Evolutionary conservation across 2,329 filamentous ascomycete genomes (phyloP), one percentile per base, ranked within the genome.

Genomic region (Apiospora malaysiana): DNA sequence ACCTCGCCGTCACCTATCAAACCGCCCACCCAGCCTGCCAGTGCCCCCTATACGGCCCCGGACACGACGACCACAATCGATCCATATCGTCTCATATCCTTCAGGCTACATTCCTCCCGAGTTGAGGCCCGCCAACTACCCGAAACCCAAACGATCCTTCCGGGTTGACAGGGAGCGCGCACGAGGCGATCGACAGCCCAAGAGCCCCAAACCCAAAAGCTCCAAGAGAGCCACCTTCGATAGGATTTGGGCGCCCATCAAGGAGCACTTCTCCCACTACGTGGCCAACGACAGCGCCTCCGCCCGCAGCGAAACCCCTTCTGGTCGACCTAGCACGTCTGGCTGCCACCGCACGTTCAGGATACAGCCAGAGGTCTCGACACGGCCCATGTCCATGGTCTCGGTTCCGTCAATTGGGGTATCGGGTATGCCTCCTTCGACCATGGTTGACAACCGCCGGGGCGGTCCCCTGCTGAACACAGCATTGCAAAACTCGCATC

Each of bases 21-120:
- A 73, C 72, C 74, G 76, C 70, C 74, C 65, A 73, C 71, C 74
- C 59, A 73, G 72, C 23, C 74, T 83, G 68, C 82, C 82, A 12
- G 76, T 75, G 14, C 82, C 82, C 42, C 82, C 86, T 70, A 88
- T 87, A 75, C 84, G 84, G 77, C 82, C 84, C 65, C 83, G 87
- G 72, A 81, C 81, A 70, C 83, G 85, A 74, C 81, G 86, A 77
- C 85, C 85, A 21, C 85, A 88, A 71, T 85, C 85, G 70, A 88
- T 89, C 74, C 85, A 86, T 77, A 87, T 89, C 72, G 82, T 81
- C 69, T 84, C 82, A 74, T 86, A 84, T 73, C 83, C 78, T 69
- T 71, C 83, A 75, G 77, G 84, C 25, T 82, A 79, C 76, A 78
- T 86, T 32, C 85, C 85, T 23, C 80, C 81, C 71, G 85, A 87